Evolutionary conservation across 108 stramenopile genomes (phyloP).

Genomic region (Fistulifera solaris): DNA sequence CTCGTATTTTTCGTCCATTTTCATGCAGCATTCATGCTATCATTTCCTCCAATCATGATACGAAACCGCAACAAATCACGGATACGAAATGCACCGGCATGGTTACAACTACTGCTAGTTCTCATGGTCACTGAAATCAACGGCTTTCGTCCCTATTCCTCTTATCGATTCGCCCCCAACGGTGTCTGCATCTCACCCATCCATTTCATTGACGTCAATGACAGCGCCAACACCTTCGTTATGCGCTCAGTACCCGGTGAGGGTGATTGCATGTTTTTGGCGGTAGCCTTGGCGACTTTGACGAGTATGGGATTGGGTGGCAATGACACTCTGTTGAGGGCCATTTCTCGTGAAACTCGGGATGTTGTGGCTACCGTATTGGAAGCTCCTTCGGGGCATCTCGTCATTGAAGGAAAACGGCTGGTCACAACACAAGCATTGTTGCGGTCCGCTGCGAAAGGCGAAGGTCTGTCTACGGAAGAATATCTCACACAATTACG

Average conservation of each 20-base stretch:
- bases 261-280: constrained; percentile 70
- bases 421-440: constrained; percentile 35
- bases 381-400: constrained; percentile 27
- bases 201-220: constrained; percentile 9
- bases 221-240: constrained; percentile 18
- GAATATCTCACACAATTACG: constrained; percentile 41
- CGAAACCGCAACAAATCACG: no score
- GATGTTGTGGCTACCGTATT: constrained; percentile 55
- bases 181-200: constrained; percentile 20
- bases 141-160: no score
- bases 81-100: no score
- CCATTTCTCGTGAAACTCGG: constrained; percentile 31
- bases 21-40: no score
- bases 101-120: no score
- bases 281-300: constrained; percentile 47
- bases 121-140: no score
- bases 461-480: constrained; percentile 37
- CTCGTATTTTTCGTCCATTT: no score
- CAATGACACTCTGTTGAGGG: constrained; percentile 29
- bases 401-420: constrained; percentile 38
- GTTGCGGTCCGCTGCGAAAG: constrained; percentile 35
- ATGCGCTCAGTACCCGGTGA: constrained; percentile 69
- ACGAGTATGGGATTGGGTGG: constrained; percentile 47
- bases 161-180: constrained; percentile 23
- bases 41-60: no score